Evolutionary conservation across 306 rosid species (phyloP).

Genomic region (Quercus dentata): DNA sequence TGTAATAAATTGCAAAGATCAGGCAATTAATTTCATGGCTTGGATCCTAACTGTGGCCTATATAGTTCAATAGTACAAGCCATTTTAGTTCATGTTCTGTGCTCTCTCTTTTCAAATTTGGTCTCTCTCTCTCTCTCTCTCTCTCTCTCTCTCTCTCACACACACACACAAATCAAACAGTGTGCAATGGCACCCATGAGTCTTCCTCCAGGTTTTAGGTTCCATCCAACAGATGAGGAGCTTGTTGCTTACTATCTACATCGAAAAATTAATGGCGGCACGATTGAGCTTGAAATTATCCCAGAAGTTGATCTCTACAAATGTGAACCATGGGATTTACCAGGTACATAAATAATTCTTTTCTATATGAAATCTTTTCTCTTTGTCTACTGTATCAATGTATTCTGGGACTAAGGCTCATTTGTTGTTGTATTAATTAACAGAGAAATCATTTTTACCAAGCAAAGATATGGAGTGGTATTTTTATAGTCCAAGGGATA

Average conservation of each 20-base stretch:
- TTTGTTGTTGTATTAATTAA: background rate
- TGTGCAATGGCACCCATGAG: slow-evolving; percentile 79
- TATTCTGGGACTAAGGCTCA: background rate
- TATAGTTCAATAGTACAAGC: slow-evolving; percentile 56
- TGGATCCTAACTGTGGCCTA: slow-evolving; percentile 55
- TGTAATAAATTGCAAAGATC: slow-evolving; percentile 10
- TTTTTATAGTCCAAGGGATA: slow-evolving; percentile 84
- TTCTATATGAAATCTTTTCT: background rate
- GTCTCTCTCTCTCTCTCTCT: slow-evolving; percentile 8
- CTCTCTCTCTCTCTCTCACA: background rate
- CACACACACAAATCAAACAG: slow-evolving; percentile 1
- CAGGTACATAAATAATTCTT: slow-evolving; percentile 51
- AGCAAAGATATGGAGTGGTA: slow-evolving; percentile 99
- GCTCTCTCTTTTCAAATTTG: slow-evolving; percentile 12
- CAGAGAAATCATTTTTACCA: slow-evolving; percentile 80
- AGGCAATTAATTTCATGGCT: slow-evolving; percentile 15
- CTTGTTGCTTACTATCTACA: slow-evolving; percentile 92
- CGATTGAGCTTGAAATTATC: slow-evolving; percentile 92
- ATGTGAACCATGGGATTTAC: slow-evolving; percentile 98
- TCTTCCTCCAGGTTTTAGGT: slow-evolving; percentile 98
- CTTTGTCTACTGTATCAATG: background rate
- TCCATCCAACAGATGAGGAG: slow-evolving; percentile 97
- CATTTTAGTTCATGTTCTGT: slow-evolving; percentile 24
- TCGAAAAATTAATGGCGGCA: slow-evolving; percentile 73
- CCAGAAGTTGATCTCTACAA: slow-evolving; percentile 97